These are phyloP conservation scores for Blastomyces parvus DNA, from an alignment of 2,329 filamentous ascomycete species.

Conservation along the genomic window DNA sequence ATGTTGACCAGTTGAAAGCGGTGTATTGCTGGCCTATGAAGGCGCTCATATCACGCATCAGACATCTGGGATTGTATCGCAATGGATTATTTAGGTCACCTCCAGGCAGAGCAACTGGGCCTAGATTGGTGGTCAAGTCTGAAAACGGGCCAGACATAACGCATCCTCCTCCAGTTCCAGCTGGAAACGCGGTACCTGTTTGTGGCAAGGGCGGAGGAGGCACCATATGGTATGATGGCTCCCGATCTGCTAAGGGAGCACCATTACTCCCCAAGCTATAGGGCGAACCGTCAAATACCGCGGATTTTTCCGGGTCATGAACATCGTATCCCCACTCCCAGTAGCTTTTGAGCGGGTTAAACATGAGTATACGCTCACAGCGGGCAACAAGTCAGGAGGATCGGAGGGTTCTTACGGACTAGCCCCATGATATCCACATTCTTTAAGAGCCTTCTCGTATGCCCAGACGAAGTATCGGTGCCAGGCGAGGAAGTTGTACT, in stretches of 20 bases:
- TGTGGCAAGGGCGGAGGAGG: conserved; percentile 11
- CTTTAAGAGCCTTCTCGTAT: conserved; percentile 32
- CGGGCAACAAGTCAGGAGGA: not conserved
- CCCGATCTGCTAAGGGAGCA: conserved; percentile 8
- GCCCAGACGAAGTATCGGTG: conserved; percentile 31
- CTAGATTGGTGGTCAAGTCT: conserved; percentile 32
- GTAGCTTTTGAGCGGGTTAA: conserved; percentile 16
- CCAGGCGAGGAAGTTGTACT: conserved; percentile 25
- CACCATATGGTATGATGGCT: not conserved
- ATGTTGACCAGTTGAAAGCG: conserved; percentile 13
- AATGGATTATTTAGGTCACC: conserved; percentile 11
- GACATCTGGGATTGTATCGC: conserved; percentile 29
- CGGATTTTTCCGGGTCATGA: conserved; percentile 16
- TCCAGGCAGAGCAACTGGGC: conserved; percentile 17
- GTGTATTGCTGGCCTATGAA: conserved; percentile 10
- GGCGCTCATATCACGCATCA: conserved; percentile 32
- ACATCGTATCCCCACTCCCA: conserved; percentile 24
- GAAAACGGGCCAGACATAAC: conserved; percentile 23
- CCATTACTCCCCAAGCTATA: conserved; percentile 25
- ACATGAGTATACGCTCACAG: not conserved
- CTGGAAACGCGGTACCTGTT: conserved; percentile 21
- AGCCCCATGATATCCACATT: conserved; percentile 33
- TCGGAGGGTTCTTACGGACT: not conserved
- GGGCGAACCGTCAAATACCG: conserved; percentile 23
- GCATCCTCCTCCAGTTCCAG: conserved; percentile 24